phyloP scores from a whole-genome alignment of 2,329 filamentous ascomycete species.

The Coleophoma eucalyptorum region DNA sequence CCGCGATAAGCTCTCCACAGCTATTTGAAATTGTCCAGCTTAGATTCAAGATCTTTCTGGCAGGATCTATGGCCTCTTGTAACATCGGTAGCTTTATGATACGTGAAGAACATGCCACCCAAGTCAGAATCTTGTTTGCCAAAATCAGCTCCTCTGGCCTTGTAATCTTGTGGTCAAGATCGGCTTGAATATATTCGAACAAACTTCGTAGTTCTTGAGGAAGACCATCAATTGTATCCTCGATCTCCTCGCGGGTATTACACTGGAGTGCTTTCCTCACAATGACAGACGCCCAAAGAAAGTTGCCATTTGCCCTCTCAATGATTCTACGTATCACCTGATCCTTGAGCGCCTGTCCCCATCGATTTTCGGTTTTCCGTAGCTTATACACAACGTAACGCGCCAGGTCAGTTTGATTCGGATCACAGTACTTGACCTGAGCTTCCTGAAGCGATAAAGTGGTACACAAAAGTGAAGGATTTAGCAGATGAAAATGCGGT shows the following conservation, averaged over 20 bases:
- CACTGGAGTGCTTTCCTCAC: slow-evolving; percentile 4
- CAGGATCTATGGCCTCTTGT: slow-evolving; percentile 14
- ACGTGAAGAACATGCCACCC: slow-evolving; percentile 20
- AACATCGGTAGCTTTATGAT: slow-evolving; percentile 19
- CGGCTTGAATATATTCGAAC: slow-evolving; percentile 13
- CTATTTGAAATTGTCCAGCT: slow-evolving; percentile 17
- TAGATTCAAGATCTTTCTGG: slow-evolving; percentile 19
- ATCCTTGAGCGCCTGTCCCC: background rate
- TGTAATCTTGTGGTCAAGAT: slow-evolving; percentile 17
- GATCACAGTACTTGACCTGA: background rate
- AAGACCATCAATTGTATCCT: slow-evolving; percentile 16
- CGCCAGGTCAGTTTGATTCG: background rate
- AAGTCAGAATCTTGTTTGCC: slow-evolving; percentile 22
- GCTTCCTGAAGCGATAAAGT: background rate
- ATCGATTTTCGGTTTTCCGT: background rate
- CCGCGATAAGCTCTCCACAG: slow-evolving; percentile 24
- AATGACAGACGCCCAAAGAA: slow-evolving; percentile 8
- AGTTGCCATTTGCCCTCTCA: slow-evolving; percentile 6
- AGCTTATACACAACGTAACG: background rate
- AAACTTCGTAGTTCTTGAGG: slow-evolving; percentile 22
- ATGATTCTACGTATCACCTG: slow-evolving; percentile 4
- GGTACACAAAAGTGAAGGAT: background rate
- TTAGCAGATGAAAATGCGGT: background rate
- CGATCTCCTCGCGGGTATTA: slow-evolving; percentile 6
- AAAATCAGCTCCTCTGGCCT: slow-evolving; percentile 9